Conservation (phyloP, 805 yeast genomes). For the Hanseniaspora valbyensis region DNA sequence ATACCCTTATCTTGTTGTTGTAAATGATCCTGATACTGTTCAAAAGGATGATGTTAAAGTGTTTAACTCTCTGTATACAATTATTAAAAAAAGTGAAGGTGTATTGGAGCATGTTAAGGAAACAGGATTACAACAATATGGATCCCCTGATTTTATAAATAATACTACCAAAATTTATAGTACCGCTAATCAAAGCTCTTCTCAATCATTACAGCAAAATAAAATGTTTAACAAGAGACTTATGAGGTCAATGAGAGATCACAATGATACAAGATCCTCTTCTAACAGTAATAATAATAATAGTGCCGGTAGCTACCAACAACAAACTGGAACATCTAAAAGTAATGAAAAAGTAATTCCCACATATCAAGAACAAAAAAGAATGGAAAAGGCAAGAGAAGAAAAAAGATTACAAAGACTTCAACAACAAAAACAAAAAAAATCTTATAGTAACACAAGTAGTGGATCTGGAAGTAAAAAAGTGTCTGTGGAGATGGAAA, state of each 20-base stretch:
- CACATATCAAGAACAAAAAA: slow-evolving; percentile 2
- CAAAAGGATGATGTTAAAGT: slow-evolving; percentile 15
- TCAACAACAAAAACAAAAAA: background rate
- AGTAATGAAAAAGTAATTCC: background rate
- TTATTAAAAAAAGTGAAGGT: slow-evolving; percentile 16
- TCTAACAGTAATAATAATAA: no score
- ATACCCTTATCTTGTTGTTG: slow-evolving; percentile 22
- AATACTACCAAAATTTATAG: background rate
- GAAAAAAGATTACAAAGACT: slow-evolving; percentile 1
- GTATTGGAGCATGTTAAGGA: slow-evolving; percentile 1
- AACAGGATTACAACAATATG: background rate
- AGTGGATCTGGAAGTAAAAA: background rate
- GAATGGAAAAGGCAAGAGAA: slow-evolving; percentile 4
- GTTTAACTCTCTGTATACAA: slow-evolving; percentile 10
- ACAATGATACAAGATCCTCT: slow-evolving; percentile 1
- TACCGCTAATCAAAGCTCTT: no score
- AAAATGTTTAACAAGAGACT: slow-evolving; percentile 14
- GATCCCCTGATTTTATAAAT: background rate
- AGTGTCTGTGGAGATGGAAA: background rate
- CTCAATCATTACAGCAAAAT: slow-evolving; percentile 4
- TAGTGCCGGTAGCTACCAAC: background rate
- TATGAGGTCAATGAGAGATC: slow-evolving; percentile 12
- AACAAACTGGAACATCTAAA: background rate
- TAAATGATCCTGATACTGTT: slow-evolving; percentile 19
- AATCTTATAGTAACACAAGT: background rate